These are phyloP conservation scores for Pinus taeda DNA, from an alignment of 75 land plant genomes.

Conservation along the genomic window DNA sequence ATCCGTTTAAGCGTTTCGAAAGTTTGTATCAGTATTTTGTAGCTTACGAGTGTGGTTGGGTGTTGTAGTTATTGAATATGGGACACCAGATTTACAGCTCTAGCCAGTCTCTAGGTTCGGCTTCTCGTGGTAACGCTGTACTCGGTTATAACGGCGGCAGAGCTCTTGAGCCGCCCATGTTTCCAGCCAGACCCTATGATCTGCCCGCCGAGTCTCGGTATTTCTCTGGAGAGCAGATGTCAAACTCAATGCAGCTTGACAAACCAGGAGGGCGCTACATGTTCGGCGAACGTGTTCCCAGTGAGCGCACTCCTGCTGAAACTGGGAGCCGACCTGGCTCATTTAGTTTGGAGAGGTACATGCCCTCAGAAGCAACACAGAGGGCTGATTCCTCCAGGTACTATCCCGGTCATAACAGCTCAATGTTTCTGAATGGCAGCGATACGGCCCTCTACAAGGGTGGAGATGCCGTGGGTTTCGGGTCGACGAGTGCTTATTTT, in stretches of 20 bases:
- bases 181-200: neutral
- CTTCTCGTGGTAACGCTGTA: neutral
- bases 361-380: neutral
- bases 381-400: constrained; percentile 1
- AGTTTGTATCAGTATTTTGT: neutral
- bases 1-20: neutral
- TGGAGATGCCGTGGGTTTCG: neutral
- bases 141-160: constrained; percentile 5
- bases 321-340: neutral
- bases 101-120: neutral
- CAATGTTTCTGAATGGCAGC: constrained; percentile 1
- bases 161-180: neutral
- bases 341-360: neutral
- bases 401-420: neutral
- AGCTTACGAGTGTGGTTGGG: neutral
- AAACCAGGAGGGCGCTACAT: neutral
- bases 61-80: neutral
- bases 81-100: neutral
- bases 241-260: neutral
- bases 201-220: neutral
- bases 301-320: neutral
- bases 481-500: neutral
- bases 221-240: neutral
- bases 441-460: neutral
- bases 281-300: neutral